Conservation (phyloP, 192 early-diverging fungal species). For the Podila clonocystis region DNA sequence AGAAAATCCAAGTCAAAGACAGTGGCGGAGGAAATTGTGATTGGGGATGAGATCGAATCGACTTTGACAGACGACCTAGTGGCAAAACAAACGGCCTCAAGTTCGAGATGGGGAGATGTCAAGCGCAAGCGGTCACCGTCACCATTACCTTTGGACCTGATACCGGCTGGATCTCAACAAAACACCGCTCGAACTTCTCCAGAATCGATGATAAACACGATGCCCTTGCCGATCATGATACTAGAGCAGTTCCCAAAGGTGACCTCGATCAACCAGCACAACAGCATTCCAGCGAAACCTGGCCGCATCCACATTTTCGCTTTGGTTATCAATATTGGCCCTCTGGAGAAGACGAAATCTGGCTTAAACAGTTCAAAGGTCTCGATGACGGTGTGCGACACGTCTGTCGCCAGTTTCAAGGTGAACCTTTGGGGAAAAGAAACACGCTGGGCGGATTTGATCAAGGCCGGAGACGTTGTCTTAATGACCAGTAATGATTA, state of each 20-base stretch:
- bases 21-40: not conserved
- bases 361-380: not conserved
- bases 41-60: not conserved
- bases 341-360: slow-evolving; percentile 9
- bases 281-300: slow-evolving; percentile 7
- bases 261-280: slow-evolving; percentile 15
- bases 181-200: not conserved
- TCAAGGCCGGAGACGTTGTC: slow-evolving; percentile 16
- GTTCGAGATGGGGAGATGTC: not conserved
- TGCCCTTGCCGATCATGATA: slow-evolving; percentile 6
- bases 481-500: slow-evolving; percentile 20
- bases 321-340: slow-evolving; percentile 6
- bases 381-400: slow-evolving; percentile 4
- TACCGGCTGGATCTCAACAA: not conserved
- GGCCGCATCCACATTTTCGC: slow-evolving; percentile 20
- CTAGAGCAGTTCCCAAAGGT: slow-evolving; percentile 8
- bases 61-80: not conserved
- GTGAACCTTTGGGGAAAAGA: slow-evolving; percentile 11
- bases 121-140: too few species aligned
- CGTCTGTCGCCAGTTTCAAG: slow-evolving; percentile 20
- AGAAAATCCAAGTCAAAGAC: too few species aligned
- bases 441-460: slow-evolving; percentile 5
- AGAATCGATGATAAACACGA: not conserved
- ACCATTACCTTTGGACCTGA: not conserved
- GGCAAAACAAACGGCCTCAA: not conserved